Percentiles rank a stretch among this genome's conserved stretches.
phyloP scores from a whole-genome alignment of 805 yeast genomes.

The Metschnikowia lochheadii region DNA sequence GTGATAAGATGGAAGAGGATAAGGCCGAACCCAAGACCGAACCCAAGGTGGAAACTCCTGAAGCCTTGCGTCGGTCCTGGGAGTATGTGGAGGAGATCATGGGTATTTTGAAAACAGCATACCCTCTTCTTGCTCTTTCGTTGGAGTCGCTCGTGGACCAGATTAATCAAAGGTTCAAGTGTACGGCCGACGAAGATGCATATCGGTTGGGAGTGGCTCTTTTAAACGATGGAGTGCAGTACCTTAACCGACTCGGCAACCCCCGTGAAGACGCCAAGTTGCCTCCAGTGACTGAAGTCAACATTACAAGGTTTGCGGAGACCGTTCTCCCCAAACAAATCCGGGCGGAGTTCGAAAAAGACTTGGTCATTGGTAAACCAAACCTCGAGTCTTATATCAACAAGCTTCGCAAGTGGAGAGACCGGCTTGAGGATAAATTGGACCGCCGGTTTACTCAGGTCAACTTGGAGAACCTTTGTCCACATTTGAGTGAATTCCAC shows the following conservation, averaged over 20 bases:
- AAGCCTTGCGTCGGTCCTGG: constrained; percentile 71
- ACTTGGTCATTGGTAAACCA: constrained; percentile 82
- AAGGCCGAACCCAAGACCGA: not conserved
- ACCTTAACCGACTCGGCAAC: constrained; percentile 76
- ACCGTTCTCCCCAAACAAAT: constrained; percentile 86
- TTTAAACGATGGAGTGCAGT: constrained; percentile 89
- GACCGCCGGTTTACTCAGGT: constrained; percentile 79
- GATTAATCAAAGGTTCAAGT: constrained; percentile 87
- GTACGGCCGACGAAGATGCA: constrained; percentile 93
- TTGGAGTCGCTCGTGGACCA: constrained; percentile 95
- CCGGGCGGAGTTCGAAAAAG: constrained; percentile 85
- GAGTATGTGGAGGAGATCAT: constrained; percentile 88
- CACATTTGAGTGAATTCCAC: constrained; percentile 94
- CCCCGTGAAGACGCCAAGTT: constrained; percentile 85
- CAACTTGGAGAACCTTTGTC: constrained; percentile 84
- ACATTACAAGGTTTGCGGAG: constrained; percentile 84
- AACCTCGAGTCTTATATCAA: constrained; percentile 81
- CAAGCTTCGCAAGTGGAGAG: constrained; percentile 87
- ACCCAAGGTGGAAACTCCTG: constrained; percentile 5
- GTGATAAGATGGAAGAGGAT: constrained; percentile 3
- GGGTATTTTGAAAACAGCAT: constrained; percentile 94
- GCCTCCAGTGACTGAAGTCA: constrained; percentile 88
- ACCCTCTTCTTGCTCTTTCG: constrained; percentile 87
- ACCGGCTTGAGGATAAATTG: constrained; percentile 83
- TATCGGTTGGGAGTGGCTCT: constrained; percentile 89